These are phyloP conservation scores for Magnolia kwangsiensis DNA, from an alignment of 164 flowering plant species.

Conservation along the genomic window DNA sequence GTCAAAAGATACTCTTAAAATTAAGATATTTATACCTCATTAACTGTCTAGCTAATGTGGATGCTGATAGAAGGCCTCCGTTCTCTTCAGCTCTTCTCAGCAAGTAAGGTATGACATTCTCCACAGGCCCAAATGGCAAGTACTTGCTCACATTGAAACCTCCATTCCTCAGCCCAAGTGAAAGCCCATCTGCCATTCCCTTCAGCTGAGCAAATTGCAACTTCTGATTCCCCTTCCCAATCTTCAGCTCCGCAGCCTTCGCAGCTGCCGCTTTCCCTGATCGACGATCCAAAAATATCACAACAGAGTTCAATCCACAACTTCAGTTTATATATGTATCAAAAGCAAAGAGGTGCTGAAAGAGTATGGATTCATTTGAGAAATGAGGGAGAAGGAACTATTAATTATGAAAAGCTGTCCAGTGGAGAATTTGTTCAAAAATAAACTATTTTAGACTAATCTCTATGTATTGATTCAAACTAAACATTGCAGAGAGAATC, in stretches of 20 bases:
- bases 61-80: slow-evolving; percentile 65
- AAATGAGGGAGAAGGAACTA: too few relatives aligned
- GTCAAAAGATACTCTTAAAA: not conserved
- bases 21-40: slow-evolving; percentile 51
- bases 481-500: too few relatives aligned
- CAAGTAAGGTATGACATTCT: slow-evolving; percentile 77
- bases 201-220: slow-evolving; percentile 89
- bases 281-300: not conserved
- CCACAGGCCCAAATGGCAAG: slow-evolving; percentile 81
- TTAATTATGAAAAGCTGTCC: too few relatives aligned
- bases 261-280: slow-evolving; percentile 60
- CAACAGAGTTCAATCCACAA: too few relatives aligned
- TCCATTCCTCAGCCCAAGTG: slow-evolving; percentile 65
- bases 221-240: slow-evolving; percentile 44
- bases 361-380: too few relatives aligned
- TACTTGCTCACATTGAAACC: slow-evolving; percentile 93
- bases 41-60: slow-evolving; percentile 57
- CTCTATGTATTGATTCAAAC: too few relatives aligned
- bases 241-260: slow-evolving; percentile 61
- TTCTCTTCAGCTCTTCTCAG: slow-evolving; percentile 93
- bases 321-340: too few relatives aligned
- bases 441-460: too few relatives aligned
- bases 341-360: too few relatives aligned
- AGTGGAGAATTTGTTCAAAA: too few relatives aligned
- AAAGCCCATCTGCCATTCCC: slow-evolving; percentile 89